Evolutionary conservation across 2,329 filamentous ascomycete genomes (phyloP).

Genomic region (Aspergillus amoenus): DNA sequence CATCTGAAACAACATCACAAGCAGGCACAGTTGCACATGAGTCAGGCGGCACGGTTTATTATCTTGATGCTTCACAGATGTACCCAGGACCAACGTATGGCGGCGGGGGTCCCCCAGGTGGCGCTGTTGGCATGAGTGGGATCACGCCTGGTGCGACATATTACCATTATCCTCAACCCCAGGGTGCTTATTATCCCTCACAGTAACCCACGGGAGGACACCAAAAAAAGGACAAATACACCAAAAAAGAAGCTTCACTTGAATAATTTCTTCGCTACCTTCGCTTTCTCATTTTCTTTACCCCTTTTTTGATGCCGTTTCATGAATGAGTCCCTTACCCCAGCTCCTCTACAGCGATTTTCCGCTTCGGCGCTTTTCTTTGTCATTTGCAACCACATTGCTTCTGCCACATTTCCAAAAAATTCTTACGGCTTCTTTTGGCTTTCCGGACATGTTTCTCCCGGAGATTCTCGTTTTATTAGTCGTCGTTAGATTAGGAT

Average conservation of each 20-base stretch:
- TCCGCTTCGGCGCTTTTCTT: constrained; percentile 21
- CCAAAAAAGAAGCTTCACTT: not conserved
- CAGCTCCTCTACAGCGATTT: constrained; percentile 7
- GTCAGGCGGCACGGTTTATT: constrained; percentile 94
- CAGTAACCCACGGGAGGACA: constrained; percentile 16
- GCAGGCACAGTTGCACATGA: constrained; percentile 73
- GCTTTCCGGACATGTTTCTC: constrained; percentile 11
- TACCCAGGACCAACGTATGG: constrained; percentile 50
- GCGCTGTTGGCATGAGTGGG: constrained; percentile 69
- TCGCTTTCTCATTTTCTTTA: constrained; percentile 11
- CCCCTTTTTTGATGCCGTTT: not conserved
- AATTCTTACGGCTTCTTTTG: constrained; percentile 8
- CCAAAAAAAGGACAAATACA: not conserved
- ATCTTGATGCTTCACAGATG: constrained; percentile 78
- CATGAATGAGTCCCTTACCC: constrained; percentile 8
- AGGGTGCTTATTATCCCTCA: constrained; percentile 62
- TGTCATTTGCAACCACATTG: constrained; percentile 12
- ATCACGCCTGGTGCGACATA: constrained; percentile 64
- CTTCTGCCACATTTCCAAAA: constrained; percentile 5
- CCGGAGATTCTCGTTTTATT: constrained; percentile 9
- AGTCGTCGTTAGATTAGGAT: constrained; percentile 25
- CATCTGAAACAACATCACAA: constrained; percentile 46
- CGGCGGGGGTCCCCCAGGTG: constrained; percentile 49
- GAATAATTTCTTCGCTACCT: constrained; percentile 12
- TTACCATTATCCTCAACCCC: constrained; percentile 55